Evolutionary conservation across 208 protist genomes (phyloP).

Genomic region (Wallacemonas sp.): DNA sequence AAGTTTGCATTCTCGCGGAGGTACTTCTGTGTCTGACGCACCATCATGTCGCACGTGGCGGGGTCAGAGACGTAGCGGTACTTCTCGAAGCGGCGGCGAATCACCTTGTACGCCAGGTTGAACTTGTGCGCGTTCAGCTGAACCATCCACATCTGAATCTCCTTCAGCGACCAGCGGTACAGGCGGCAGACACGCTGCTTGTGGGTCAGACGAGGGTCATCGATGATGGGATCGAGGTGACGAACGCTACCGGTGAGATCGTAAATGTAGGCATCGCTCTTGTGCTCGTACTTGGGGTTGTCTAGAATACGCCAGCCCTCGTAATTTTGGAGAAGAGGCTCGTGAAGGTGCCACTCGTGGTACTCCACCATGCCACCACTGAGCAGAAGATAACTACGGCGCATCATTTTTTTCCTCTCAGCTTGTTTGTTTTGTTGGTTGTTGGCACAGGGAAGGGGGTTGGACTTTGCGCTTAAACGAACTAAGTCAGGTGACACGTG

Average conservation of each 20-base stretch:
- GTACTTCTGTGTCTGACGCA: slow-evolving; percentile 92
- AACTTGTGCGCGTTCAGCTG: slow-evolving; percentile 89
- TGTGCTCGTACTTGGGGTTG: slow-evolving; percentile 84
- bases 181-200: slow-evolving; percentile 91
- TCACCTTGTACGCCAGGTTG: slow-evolving; percentile 89
- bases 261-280: slow-evolving; percentile 80
- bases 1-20: slow-evolving; percentile 84
- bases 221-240: slow-evolving; percentile 91
- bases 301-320: slow-evolving; percentile 92
- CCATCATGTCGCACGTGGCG: slow-evolving; percentile 92
- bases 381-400: slow-evolving; percentile 64
- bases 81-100: slow-evolving; percentile 84
- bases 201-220: slow-evolving; percentile 92
- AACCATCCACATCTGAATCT: slow-evolving; percentile 87
- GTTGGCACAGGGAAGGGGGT: too few relatives aligned
- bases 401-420: slow-evolving; percentile 50
- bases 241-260: slow-evolving; percentile 81
- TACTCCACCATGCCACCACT: slow-evolving; percentile 90
- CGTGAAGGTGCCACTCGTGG: slow-evolving; percentile 91
- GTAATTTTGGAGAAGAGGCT: slow-evolving; percentile 90
- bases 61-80: slow-evolving; percentile 91
- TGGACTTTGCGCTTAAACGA: background rate
- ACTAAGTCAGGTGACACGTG: too few relatives aligned
- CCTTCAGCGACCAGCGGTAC: slow-evolving; percentile 88
- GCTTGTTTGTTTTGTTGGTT: background rate